Evolutionary conservation across 2,329 filamentous ascomycete genomes (phyloP), one percentile per base, ranked within the genome.

Genomic region (Hymenotorrendiella dingleyae): DNA sequence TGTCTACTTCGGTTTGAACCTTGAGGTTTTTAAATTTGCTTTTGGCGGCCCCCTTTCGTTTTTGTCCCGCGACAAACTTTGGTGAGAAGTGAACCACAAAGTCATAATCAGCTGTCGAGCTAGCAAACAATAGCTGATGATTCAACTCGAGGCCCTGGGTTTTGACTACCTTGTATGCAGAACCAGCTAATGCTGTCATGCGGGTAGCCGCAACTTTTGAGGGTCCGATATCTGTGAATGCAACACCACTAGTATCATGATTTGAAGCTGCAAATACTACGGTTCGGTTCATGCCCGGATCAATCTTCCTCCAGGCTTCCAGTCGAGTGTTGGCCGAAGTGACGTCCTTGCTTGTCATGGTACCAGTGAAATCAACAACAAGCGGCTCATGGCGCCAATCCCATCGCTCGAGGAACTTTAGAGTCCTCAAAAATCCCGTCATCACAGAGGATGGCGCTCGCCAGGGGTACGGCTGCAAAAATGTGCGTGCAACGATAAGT

Each of bases 301-400:
- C 93, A 41, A 93, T 81, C 52, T 84, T 87, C 45, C 93, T 77
- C 87, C 88, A 94, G 11, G 84, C 82, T 48, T 87, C 79, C 45
- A 97, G 82, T 16, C 84, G 80, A 4, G 81, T 85, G 27, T 72
- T 73, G 49, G 93, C 80, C 3, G 71, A 68, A 23, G 76, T 67
- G 9, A 83, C 72, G 22, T 84, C 78, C 9, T 76, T 68, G 6
- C 70, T 64, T 6, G 76, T 75, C 58, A 94, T 71, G 11, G 80
- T 75, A 47, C 73, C 76, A 9, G 79, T 75, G 20, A 87, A 74
- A 62, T 96, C 88, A 20, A 96, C 73, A 24, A 95, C 72, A 23
- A 97, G 71, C 1, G 93, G 85, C 40, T 89, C 82, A 6, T 81
- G 72, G 21, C 86, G 79, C 93, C 93, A 98, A 62, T 97, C 88